Base-by-base conservation (phyloP, 2,329 filamentous ascomycete genomes). In the Neocucurbitaria cava region DNA sequence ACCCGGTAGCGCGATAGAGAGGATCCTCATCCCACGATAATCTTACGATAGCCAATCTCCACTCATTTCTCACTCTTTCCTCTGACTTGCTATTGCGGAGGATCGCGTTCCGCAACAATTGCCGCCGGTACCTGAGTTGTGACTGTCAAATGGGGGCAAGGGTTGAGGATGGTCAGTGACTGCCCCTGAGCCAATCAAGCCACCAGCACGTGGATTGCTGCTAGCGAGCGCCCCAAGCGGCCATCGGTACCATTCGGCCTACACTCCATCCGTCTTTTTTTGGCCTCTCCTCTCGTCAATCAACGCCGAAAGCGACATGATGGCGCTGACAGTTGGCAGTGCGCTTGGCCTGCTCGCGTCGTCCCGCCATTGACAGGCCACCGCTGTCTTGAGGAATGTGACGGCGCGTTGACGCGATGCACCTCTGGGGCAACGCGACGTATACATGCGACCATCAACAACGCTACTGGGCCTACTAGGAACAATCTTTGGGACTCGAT, bases 221-320 rank as follows among this genome's bases (percentile, higher is more conserved):
- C 11, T 56, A 57, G 52, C 50, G 53, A 56, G 36, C 56, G 50
- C 56, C 55, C 55, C 54, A 61, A 59, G 59, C 59, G 58, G 33
- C 10, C 36, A 21, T 18, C 18, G 20, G 36, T 39, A 23, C 13
- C 21, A 23, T 40, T 38, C 46, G 49, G 52, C 15, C 38, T 31
- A 24, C 46, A 35, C 35, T 50, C 30, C 20, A 38, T 44, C 41
- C 51, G 43, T 31, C 24, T 13, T 35, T 49, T 13, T 30, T 20
- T 43, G 24, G 41, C 17, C 24, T 26, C n/a, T n/a, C 17, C 11
- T 43, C 28, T 51, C 48, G 47, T 60, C 54, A 55, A 52, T 60
- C 48, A 52, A 28, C 47, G 41, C 24, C 31, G 28, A 7, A 21
- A 47, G 3, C 45, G 26, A 36, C 17, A 38, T 24, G 23, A 31